Evolutionary conservation across 192 early-diverging fungal species (phyloP).

Genomic region (Backusella morwellensis): DNA sequence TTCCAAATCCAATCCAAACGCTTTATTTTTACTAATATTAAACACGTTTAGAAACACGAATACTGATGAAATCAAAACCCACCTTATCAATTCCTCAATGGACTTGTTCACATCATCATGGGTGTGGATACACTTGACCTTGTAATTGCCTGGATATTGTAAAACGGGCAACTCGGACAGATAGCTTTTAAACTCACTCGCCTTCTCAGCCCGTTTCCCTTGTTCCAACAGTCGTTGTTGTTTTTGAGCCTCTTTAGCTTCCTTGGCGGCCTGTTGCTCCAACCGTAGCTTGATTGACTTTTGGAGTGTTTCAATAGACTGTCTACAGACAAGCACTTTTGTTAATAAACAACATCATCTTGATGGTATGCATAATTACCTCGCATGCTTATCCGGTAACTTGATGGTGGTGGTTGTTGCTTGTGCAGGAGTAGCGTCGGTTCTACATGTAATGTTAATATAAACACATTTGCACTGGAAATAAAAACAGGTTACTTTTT

Average conservation of each 20-base stretch:
- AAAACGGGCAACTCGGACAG: not conserved
- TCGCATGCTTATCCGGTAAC: not conserved
- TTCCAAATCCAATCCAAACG: constrained; percentile 35
- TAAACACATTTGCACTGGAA: not conserved
- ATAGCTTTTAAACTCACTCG: not conserved
- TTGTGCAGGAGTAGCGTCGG: not conserved
- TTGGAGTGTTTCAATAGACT: not conserved
- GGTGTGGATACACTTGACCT: not conserved
- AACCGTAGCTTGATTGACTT: too few species aligned
- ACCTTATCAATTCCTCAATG: not conserved
- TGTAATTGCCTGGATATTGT: constrained; percentile 3
- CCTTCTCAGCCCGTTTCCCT: not conserved
- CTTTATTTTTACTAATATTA: not conserved
- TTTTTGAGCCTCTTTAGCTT: not conserved
- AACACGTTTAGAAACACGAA: not conserved
- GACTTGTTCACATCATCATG: not conserved
- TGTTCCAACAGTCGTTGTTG: not conserved
- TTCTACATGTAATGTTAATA: not conserved
- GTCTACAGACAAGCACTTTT: not conserved
- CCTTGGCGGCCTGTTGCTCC: not conserved
- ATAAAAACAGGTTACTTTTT: not conserved
- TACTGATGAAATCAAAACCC: not conserved
- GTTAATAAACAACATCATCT: not conserved
- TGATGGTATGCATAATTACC: not conserved
- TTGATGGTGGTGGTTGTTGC: not conserved